Evolutionary conservation across 768 basidiomycete genomes (phyloP).

Genomic region (Mycena leptocephala): DNA sequence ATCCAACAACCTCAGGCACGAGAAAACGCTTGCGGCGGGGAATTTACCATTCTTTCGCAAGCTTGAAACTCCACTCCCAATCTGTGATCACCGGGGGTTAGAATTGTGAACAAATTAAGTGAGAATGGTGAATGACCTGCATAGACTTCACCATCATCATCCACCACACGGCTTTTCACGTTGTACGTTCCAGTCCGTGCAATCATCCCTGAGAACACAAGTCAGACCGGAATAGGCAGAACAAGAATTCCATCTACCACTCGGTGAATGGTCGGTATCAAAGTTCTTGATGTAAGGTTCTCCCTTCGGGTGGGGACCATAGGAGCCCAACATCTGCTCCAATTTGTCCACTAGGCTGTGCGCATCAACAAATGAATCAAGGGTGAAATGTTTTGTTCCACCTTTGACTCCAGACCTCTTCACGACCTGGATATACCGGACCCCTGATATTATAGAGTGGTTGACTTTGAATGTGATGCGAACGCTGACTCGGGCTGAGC

Average conservation of each 20-base stretch:
- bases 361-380: slow-evolving; percentile 14
- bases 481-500: slow-evolving; percentile 64
- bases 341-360: slow-evolving; percentile 84
- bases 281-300: slow-evolving; percentile 85
- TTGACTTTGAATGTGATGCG: slow-evolving; percentile 90
- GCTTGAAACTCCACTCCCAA: slow-evolving; percentile 93
- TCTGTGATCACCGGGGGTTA: slow-evolving; percentile 56
- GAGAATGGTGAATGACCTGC: slow-evolving; percentile 67
- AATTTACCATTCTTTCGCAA: slow-evolving; percentile 90
- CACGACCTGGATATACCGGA: slow-evolving; percentile 91
- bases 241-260: slow-evolving; percentile 5
- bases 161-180: slow-evolving; percentile 88
- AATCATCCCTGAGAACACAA: slow-evolving; percentile 82
- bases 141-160: slow-evolving; percentile 89
- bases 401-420: slow-evolving; percentile 86
- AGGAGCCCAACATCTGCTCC: slow-evolving; percentile 96
- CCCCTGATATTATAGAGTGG: slow-evolving; percentile 90
- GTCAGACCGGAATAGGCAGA: slow-evolving; percentile 3
- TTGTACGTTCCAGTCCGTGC: slow-evolving; percentile 87
- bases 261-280: slow-evolving; percentile 76
- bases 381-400: slow-evolving; percentile 46
- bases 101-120: not conserved
- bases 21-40: slow-evolving; percentile 4
- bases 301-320: slow-evolving; percentile 80
- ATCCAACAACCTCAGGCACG: slow-evolving; percentile 14